These are phyloP conservation scores for Pisolithus sp. DNA, from an alignment of 768 basidiomycete species.

Conservation along the genomic window DNA sequence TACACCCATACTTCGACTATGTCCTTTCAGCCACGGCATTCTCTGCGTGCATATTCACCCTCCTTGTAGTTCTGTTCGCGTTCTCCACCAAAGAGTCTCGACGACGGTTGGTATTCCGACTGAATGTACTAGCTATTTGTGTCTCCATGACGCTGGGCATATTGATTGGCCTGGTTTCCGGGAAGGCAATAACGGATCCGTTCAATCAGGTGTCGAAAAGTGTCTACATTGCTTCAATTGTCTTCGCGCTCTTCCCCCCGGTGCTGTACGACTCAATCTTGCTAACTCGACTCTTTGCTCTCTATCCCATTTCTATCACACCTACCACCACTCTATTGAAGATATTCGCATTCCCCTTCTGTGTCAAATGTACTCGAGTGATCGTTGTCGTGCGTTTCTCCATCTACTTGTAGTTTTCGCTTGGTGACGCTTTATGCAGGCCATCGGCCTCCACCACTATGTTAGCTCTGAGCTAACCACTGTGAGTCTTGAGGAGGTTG, in stretches of 20 bases:
- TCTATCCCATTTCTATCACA: constrained; percentile 25
- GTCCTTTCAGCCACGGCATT: constrained; percentile 24
- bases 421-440: not conserved
- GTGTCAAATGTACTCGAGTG: constrained; percentile 27
- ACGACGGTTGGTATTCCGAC: constrained; percentile 24
- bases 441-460: not conserved
- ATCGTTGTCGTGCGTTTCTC: constrained; percentile 8
- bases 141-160: constrained; percentile 22
- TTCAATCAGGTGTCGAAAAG: constrained; percentile 10
- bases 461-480: not conserved
- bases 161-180: constrained; percentile 8
- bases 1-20: constrained; percentile 13
- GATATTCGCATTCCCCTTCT: constrained; percentile 25
- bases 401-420: not conserved
- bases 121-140: constrained; percentile 24
- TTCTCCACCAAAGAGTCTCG: constrained; percentile 26
- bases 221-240: constrained; percentile 16
- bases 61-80: constrained; percentile 27
- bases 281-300: constrained; percentile 29
- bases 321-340: constrained; percentile 7
- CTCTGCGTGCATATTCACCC: constrained; percentile 25
- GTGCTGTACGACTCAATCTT: constrained; percentile 33
- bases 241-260: constrained; percentile 24
- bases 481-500: not conserved
- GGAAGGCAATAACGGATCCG: constrained; percentile 11